Evolutionary conservation across 2,329 filamentous ascomycete genomes (phyloP).

Genomic region (Pseudohalonectria lignicola): DNA sequence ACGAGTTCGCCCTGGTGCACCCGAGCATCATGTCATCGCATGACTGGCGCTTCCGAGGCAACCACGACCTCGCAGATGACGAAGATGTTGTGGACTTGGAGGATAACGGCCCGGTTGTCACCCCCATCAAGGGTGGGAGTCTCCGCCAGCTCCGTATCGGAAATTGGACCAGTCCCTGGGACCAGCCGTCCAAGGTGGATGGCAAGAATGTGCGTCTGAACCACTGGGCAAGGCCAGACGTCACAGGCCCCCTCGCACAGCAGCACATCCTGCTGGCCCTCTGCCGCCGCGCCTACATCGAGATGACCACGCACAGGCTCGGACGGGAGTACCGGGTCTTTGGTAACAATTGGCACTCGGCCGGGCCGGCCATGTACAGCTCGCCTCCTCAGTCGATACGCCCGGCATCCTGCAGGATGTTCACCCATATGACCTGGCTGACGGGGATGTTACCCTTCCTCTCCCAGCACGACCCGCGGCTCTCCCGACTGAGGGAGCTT

Average conservation of each 20-base stretch:
- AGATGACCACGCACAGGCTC: not conserved
- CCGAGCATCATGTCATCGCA: not conserved
- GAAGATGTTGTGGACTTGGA: not conserved
- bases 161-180: too few relatives aligned
- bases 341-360: too few relatives aligned
- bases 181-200: not conserved
- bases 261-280: not conserved
- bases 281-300: conserved; percentile 4
- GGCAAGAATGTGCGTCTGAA: not conserved
- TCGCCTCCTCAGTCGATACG: not conserved
- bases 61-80: not conserved
- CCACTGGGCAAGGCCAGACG: not conserved
- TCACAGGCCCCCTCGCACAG: not conserved
- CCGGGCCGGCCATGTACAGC: not conserved
- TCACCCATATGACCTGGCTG: not conserved
- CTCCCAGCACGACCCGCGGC: not conserved
- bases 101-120: not conserved
- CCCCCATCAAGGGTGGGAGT: not conserved
- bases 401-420: not conserved
- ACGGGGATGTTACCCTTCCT: not conserved
- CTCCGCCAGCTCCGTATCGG: too few relatives aligned
- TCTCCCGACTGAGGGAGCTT: conserved; percentile 1
- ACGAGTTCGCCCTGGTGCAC: not conserved
- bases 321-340: not conserved
- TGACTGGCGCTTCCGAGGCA: not conserved